Percentiles rank a stretch among this genome's conserved stretches.
Evolutionary conservation across 139 green algal species (phyloP).

Genomic region (Ulvella scutata): DNA sequence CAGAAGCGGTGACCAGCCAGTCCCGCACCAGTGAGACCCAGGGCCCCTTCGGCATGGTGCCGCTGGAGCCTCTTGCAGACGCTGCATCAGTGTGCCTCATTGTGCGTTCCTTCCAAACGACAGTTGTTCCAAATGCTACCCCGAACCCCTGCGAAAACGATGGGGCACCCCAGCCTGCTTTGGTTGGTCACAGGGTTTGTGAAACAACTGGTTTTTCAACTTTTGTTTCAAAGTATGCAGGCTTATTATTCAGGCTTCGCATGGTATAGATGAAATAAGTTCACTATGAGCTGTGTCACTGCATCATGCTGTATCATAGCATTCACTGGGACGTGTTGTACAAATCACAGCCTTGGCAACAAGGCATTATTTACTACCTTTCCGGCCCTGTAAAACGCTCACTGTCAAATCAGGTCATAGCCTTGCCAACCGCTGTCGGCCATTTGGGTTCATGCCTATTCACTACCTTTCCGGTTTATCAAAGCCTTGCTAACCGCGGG

Average conservation of each 20-base stretch:
- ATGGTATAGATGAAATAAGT: not conserved
- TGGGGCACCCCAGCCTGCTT: not conserved
- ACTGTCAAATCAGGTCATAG: too few relatives aligned
- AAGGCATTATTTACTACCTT: too few relatives aligned
- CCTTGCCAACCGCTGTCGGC: not conserved
- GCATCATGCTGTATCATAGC: too few relatives aligned
- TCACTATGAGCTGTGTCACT: not conserved
- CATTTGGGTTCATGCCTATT: not conserved
- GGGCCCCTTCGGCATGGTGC: not conserved
- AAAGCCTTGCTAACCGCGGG: not conserved
- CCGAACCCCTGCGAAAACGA: not conserved
- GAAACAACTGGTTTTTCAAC: not conserved
- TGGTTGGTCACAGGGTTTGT: not conserved
- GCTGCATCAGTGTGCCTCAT: not conserved
- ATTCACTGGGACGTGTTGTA: not conserved
- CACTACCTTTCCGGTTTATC: not conserved
- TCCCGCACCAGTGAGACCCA: too few relatives aligned
- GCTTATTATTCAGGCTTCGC: not conserved
- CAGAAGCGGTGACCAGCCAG: too few relatives aligned
- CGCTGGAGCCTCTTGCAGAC: not conserved
- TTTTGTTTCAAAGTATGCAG: not conserved
- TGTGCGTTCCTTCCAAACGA: not conserved
- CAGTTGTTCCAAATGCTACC: too few relatives aligned
- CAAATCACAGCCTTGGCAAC: not conserved
- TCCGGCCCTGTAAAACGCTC: too few relatives aligned